phyloP scores from a whole-genome alignment of 192 early-diverging fungal species.

The Phycomyces blakesleeanus region DNA sequence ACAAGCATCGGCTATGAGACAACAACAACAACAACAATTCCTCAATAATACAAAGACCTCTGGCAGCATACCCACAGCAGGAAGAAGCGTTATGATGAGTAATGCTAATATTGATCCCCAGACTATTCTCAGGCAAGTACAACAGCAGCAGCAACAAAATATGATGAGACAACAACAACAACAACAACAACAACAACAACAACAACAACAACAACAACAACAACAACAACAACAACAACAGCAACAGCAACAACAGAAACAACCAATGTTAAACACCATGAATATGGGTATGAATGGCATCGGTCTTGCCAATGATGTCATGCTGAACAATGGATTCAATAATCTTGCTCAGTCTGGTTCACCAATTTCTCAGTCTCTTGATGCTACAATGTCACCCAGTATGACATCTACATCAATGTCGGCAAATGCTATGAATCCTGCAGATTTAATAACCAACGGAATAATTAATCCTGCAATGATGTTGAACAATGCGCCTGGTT shows the following conservation, averaged over 20 bases:
- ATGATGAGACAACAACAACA: slow-evolving; percentile 26
- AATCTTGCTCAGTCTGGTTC: neutral
- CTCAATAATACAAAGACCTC: neutral
- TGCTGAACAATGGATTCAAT: slow-evolving; percentile 4
- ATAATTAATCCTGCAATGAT: slow-evolving; percentile 31
- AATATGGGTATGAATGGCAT: neutral
- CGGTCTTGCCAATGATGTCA: neutral
- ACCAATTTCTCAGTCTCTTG: slow-evolving; percentile 1
- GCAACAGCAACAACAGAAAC: neutral
- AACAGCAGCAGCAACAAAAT: slow-evolving; percentile 11
- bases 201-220: neutral
- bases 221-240: neutral
- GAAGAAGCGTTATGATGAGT: slow-evolving; percentile 11
- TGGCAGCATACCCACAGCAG: neutral
- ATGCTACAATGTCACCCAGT: slow-evolving; percentile 13
- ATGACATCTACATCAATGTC: slow-evolving; percentile 7
- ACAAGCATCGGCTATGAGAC: slow-evolving; percentile 24
- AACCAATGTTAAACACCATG: neutral
- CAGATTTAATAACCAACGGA: slow-evolving; percentile 22
- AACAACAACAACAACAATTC: slow-evolving; percentile 28
- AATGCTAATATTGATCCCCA: slow-evolving; percentile 12
- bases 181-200: slow-evolving; percentile 14
- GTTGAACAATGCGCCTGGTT: slow-evolving; percentile 15
- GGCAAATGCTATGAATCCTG: slow-evolving; percentile 6
- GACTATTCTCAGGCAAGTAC: slow-evolving; percentile 20